phyloP scores from a whole-genome alignment of 75 land plant genomes.

The Sequoiadendron giganteum region DNA sequence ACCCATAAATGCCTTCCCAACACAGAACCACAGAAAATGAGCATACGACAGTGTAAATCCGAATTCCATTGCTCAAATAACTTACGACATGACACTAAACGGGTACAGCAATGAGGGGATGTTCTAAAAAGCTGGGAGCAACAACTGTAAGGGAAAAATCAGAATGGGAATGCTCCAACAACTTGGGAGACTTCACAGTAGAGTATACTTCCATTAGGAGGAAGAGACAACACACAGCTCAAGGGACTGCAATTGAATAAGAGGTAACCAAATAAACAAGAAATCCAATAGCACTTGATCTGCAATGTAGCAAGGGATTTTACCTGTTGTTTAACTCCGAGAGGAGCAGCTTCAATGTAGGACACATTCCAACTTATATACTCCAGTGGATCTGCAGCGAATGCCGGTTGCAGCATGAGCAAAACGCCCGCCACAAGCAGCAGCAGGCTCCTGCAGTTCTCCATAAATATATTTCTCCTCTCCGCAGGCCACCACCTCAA shows the following conservation, averaged over 20 bases:
- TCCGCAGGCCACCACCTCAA: not conserved
- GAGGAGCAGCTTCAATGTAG: slow-evolving; percentile 60
- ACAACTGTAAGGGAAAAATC: not conserved
- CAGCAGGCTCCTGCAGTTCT: not conserved
- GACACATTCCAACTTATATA: slow-evolving; percentile 56
- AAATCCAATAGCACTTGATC: not conserved
- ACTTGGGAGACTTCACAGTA: not conserved
- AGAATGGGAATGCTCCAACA: not conserved
- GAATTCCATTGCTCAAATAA: not conserved
- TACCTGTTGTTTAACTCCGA: slow-evolving; percentile 77
- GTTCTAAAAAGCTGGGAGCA: not conserved
- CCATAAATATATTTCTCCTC: not conserved
- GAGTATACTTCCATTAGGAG: not conserved
- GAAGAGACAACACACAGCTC: not conserved
- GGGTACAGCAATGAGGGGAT: not conserved
- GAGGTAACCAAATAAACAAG: not conserved
- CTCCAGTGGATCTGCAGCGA: slow-evolving; percentile 36
- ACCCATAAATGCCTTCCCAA: not conserved
- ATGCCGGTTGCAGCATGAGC: not conserved
- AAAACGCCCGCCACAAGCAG: not conserved
- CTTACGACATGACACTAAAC: not conserved
- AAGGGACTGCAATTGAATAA: not conserved
- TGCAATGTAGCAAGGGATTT: not conserved
- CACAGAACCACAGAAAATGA: not conserved
- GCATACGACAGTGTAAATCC: not conserved